phyloP scores from a whole-genome alignment of 768 basidiomycete genomes.

The Tricholoma bakamatsutake region DNA sequence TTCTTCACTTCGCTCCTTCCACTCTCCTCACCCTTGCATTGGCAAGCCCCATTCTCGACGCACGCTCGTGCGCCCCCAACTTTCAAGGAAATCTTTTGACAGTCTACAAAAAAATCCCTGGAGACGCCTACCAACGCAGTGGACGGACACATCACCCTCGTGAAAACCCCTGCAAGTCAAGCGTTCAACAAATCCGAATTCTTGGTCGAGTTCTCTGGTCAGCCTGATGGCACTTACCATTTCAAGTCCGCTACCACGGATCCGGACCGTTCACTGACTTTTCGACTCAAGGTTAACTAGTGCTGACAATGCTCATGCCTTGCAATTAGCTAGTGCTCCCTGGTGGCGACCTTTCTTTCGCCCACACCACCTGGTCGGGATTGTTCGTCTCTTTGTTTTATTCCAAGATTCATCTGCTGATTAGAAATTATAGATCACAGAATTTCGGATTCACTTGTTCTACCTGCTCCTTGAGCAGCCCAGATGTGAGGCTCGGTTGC shows the following conservation, averaged over 20 bases:
- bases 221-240: conserved; percentile 2
- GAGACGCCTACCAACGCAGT: not conserved
- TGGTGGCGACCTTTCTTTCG: conserved; percentile 3
- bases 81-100: conserved; percentile 4
- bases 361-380: not conserved
- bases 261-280: not conserved
- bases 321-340: not conserved
- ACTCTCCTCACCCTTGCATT: conserved; percentile 1
- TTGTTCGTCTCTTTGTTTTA: not conserved
- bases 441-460: not conserved
- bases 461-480: not conserved
- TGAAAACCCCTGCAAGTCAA: not conserved
- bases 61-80: conserved; percentile 7
- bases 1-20: not conserved
- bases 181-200: conserved; percentile 2
- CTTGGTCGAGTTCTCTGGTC: conserved; percentile 1
- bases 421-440: not conserved
- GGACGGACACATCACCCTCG: conserved; percentile 5
- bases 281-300: not conserved
- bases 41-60: not conserved
- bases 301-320: conserved; percentile 1
- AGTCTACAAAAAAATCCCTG: not conserved
- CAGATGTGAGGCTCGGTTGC: not conserved
- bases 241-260: conserved; percentile 1
- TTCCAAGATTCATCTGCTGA: not conserved